phyloP scores from a whole-genome alignment of 1,284 basidiomycete species.

The Anthracocystis walkeri region DNA sequence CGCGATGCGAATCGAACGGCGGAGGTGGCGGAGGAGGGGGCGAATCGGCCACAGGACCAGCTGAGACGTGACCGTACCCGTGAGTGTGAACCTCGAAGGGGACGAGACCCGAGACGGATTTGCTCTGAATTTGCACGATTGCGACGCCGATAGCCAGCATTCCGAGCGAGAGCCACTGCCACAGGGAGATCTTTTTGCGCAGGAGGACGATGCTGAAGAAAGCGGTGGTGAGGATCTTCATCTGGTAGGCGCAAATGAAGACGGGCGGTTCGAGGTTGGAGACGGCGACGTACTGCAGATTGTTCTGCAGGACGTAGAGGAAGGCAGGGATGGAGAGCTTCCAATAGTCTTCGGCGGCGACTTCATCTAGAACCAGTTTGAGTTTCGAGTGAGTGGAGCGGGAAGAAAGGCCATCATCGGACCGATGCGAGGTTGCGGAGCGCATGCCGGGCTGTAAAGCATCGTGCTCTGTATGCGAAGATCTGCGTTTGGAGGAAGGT shows the following conservation, averaged over 20 bases:
- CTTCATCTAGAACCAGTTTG: slow-evolving; percentile 66
- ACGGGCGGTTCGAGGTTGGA: slow-evolving; percentile 93
- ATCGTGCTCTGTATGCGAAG: slow-evolving; percentile 17
- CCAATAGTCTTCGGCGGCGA: slow-evolving; percentile 83
- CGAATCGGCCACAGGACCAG: slow-evolving; percentile 33
- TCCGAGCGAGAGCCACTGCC: slow-evolving; percentile 85
- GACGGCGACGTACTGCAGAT: slow-evolving; percentile 92
- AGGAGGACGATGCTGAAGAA: slow-evolving; percentile 90
- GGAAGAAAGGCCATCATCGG: neutral
- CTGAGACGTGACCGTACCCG: slow-evolving; percentile 47
- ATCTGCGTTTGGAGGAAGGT: slow-evolving; percentile 18
- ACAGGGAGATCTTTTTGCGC: slow-evolving; percentile 79
- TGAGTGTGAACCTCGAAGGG: slow-evolving; percentile 48
- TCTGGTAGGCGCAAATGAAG: slow-evolving; percentile 77
- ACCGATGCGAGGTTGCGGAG: neutral
- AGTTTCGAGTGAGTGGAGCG: slow-evolving; percentile 19
- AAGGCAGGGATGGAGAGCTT: slow-evolving; percentile 95
- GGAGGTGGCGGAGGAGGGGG: slow-evolving; percentile 62
- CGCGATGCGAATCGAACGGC: slow-evolving; percentile 52
- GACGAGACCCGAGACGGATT: slow-evolving; percentile 48
- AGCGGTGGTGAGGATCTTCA: slow-evolving; percentile 91
- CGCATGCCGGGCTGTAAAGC: slow-evolving; percentile 13
- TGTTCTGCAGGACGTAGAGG: slow-evolving; percentile 89
- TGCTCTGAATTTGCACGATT: slow-evolving; percentile 81
- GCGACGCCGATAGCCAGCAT: slow-evolving; percentile 90